Base-by-base conservation (phyloP, 140 eudicot species). In the Stevia rebaudiana region DNA sequence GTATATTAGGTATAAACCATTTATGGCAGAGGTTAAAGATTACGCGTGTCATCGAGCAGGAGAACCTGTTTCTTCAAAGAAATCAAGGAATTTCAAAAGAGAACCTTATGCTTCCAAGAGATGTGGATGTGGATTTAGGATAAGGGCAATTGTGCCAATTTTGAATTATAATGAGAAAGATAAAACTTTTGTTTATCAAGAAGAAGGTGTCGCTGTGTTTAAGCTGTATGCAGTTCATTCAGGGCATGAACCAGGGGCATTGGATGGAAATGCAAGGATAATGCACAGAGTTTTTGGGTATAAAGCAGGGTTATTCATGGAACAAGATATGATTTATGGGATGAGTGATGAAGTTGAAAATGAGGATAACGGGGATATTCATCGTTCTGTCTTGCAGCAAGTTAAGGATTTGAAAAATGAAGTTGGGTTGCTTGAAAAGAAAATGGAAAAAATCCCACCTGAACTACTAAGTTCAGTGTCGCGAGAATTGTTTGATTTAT, bases 251-350 rank as follows among this genome's bases (percentile, higher is more conserved):
- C 96, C 96, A 0, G 96, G 96, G 62, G 87, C 96, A 0, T 76
- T 76, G 65, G 96, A 88, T 82, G 96, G 96, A 11, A 88, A 88
- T 71, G 96, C 96, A 13, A 88, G 96, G 83, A 88, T 88, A 31
- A 88, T 88, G 94, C 96, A 88, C 57, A 80, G 96, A 42, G 75
- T 88, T 68, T 76, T 88, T 42, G 96, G 94, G 23, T 77, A 88
- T 58, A 88, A 85, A 74, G 90, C 86, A 3, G 88, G 85, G 56
- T 36, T 79, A 33, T 49, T 78, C 65, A 72, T 68, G 79, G 94
- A 88, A 61, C 87, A 82, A 11, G 96, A 88, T 58, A 43, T 63
- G 42, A 79, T 80, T 59, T 85, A 73, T 63, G 94, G 54, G 25
- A 47, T 47, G 54, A 47, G 25, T 47, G 54, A 47, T 47, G 54